A percentile compares a stretch with the other conserved stretches of the same genome.
Conservation (phyloP, 768 basidiomycete species). For the Calocybe indica region DNA sequence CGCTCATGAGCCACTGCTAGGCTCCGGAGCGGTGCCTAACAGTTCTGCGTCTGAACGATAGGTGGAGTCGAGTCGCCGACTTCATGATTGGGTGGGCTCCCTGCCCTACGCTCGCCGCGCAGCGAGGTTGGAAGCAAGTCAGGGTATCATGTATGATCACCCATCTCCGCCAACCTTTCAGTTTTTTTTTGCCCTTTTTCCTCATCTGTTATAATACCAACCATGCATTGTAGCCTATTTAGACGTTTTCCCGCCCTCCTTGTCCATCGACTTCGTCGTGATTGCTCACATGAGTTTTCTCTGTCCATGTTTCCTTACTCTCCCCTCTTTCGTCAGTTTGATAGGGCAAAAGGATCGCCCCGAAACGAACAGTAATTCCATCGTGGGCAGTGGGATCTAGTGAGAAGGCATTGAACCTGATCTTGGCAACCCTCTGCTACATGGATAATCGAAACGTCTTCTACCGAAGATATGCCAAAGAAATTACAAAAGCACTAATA, state of each 20-base stretch:
- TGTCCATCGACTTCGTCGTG: constrained; percentile 6
- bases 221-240: constrained; percentile 25
- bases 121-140: constrained; percentile 3
- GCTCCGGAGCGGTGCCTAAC: constrained; percentile 14
- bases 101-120: too few relatives aligned
- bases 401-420: too few relatives aligned
- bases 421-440: too few relatives aligned
- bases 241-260: constrained; percentile 16
- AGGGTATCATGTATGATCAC: constrained; percentile 1
- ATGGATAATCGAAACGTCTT: too few relatives aligned
- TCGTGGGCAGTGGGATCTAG: too few relatives aligned
- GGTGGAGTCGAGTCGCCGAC: too few relatives aligned
- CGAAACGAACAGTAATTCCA: too few relatives aligned
- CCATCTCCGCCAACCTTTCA: constrained; percentile 7
- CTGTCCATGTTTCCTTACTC: background rate
- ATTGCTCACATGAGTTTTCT: background rate
- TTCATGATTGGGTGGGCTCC: too few relatives aligned
- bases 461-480: too few relatives aligned
- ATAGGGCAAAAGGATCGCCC: background rate
- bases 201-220: constrained; percentile 16
- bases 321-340: background rate
- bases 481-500: too few relatives aligned
- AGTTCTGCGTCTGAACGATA: too few relatives aligned
- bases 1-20: constrained; percentile 32
- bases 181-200: background rate